Base-by-base conservation (phyloP, 257 asterid genomes). In the Osmanthus fragrans region DNA sequence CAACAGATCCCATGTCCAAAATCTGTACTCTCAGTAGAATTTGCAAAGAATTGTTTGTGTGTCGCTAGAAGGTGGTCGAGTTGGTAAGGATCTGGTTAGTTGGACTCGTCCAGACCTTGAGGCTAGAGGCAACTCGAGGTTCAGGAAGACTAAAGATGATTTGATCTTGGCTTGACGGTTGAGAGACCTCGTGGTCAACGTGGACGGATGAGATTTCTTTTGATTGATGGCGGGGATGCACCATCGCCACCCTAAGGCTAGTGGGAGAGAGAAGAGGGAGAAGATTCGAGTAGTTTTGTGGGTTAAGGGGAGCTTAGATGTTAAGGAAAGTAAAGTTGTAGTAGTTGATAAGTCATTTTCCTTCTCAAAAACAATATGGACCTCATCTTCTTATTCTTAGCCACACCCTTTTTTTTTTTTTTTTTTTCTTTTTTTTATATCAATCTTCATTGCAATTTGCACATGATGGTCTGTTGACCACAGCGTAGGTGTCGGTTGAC, bases 391-490 rank as follows among this genome's bases (percentile, higher is more conserved):
- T 77, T 78, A 79, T 56, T 84, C 64, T 69, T 71, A 69, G 79
- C 79, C 74, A 56, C 66, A 70, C 27, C 27, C 1, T 68, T 34
- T 73, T n/a, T 29, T 71, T 4, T 36, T 7, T 36, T 37, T 7
- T 37, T 37, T 37, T 7, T 36, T 37, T 7, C 7, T 37, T 37
- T 37, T 1, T 3, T 12, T 33, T 58, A 47, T 37, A 10, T 69
- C 47, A 45, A n/a, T 70, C 18, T 63, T 10, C 2, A 36, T n/a
- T n/a, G n/a, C n/a, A n/a, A n/a, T n/a, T n/a, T n/a, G 47, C 10
- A 68, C 45, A 45, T 73, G 79, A 84, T 79, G 76, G 72, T 86
- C 77, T 74, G 91, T 85, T 84, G 87, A 84, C 87, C 84, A 82
- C 80, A 73, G 72, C 77, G 72, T 1, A 3, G 45, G 23, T 47